Evolutionary conservation across 768 basidiomycete species (phyloP), one percentile per base, ranked within the genome.

Genomic region (Russula vinacea): DNA sequence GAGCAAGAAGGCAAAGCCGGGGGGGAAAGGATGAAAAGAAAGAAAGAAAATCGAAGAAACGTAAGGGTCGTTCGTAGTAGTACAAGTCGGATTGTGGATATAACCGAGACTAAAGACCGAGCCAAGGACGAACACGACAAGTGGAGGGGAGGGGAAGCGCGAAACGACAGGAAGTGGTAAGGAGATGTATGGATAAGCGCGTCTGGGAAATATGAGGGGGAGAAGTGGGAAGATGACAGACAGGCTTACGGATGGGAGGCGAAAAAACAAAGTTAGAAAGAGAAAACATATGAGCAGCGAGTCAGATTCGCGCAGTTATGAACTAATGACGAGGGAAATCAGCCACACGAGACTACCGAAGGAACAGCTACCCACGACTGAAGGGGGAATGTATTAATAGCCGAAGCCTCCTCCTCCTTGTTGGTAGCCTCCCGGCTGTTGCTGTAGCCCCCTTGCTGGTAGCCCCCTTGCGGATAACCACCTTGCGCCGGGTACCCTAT

Each of bases 31-130:
- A 7, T 16, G 17, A 10, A 26, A 40, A 35, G 11, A 24, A 22
- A 24, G 50, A 32, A 10, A 42, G 49, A 49, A 57, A 54, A n/a
- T 51, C 22, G 45, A 58, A 50, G 67, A 55, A 68, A 37, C 49
- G 56, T 50, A 44, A 13, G 45, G 40, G 35, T 35, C 35, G 49
- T 26, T 71, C 74, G 73, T 78, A 79, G 71, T 77, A 78, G 78
- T 80, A 80, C 78, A 80, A 72, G 75, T 73, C 74, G 77, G 74
- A 76, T 76, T 73, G 74, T 73, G 72, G 73, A 64, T 73, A 71
- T 72, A 70, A 76, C 75, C 74, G 73, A 76, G 75, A 75, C 74
- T 70, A 64, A 71, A 70, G 74, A 68, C 59, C 74, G 75, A 75
- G 73, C 75, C 75, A 70, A 69, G 73, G 70, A 75, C 72, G 71